phyloP scores from a whole-genome alignment of 495 filamentous ascomycete species.

The Neurospora sp. region DNA sequence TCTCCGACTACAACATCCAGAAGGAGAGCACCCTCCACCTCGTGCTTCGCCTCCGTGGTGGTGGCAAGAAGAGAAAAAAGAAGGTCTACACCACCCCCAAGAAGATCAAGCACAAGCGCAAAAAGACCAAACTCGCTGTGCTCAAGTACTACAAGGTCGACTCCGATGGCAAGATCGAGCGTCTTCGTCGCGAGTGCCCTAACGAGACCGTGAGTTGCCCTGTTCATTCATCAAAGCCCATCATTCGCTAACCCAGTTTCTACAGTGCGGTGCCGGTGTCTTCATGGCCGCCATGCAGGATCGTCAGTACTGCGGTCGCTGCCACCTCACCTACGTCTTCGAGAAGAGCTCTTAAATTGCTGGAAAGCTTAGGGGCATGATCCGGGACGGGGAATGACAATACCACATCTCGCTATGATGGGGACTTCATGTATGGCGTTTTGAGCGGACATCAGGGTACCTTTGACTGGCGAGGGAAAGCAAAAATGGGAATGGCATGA shows the following conservation, averaged over 20 bases:
- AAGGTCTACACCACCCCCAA: constrained; percentile 99
- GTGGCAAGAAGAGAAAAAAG: constrained; percentile 99
- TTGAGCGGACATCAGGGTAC: constrained; percentile 21
- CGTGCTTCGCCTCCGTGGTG: constrained; percentile 93
- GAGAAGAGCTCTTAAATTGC: constrained; percentile 50
- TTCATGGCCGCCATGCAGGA: constrained; percentile 99
- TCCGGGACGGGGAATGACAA: constrained; percentile 12
- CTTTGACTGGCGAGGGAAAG: constrained; percentile 27
- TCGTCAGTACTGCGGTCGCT: constrained; percentile 98
- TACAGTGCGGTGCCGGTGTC: constrained; percentile 93
- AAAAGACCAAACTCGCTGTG: constrained; percentile 98
- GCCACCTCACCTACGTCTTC: constrained; percentile 99
- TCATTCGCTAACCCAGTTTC: constrained; percentile 17
- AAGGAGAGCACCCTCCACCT: constrained; percentile 99
- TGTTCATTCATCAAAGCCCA: background rate
- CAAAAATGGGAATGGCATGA: constrained; percentile 21
- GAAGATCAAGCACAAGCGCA: constrained; percentile 99
- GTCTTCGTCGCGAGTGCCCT: constrained; percentile 94
- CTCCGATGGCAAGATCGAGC: constrained; percentile 99
- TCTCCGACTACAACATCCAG: constrained; percentile 99
- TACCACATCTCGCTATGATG: constrained; percentile 20
- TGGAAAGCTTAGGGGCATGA: constrained; percentile 3
- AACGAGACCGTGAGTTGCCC: constrained; percentile 63
- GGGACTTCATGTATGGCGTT: constrained; percentile 23
- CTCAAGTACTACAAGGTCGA: constrained; percentile 99